Percentiles rank a stretch among this genome's conserved stretches.
These are phyloP conservation scores for Boletus tylopilopsis DNA, from an alignment of 768 basidiomycete species.

Conservation along the genomic window DNA sequence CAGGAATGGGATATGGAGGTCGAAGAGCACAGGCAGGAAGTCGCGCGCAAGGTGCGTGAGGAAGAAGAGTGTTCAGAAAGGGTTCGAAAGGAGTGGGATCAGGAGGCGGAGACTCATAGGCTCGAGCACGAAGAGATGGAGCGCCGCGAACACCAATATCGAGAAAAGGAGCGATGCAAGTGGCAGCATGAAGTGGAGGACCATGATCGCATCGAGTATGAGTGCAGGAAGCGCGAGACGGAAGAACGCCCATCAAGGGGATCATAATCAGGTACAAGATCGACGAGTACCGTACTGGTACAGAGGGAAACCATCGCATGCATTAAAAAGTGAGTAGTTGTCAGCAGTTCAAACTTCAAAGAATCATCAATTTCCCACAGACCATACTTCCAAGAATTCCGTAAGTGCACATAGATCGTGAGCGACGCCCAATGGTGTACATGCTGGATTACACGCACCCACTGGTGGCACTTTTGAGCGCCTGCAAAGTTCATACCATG, in stretches of 20 bases:
- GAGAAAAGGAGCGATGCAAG: conserved; percentile 4
- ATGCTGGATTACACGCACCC: conserved; percentile 4
- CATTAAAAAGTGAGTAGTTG: neutral
- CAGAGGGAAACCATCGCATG: too few species aligned
- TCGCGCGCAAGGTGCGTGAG: neutral
- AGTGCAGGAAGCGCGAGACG: conserved; percentile 17
- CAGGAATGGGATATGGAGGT: conserved; percentile 1
- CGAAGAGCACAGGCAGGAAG: conserved; percentile 1
- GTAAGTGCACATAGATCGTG: neutral
- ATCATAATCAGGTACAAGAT: too few species aligned
- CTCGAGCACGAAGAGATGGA: conserved; percentile 11
- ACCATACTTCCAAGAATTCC: conserved; percentile 19
- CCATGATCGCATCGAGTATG: conserved; percentile 10
- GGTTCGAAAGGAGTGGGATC: conserved; percentile 4
- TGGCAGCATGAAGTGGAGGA: conserved; percentile 22
- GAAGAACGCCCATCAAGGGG: conserved; percentile 28
- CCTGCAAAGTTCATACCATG: conserved; percentile 23
- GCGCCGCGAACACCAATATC: conserved; percentile 6
- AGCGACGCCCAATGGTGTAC: neutral
- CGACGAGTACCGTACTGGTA: neutral
- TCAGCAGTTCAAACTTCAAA: conserved; percentile 11
- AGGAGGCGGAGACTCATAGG: conserved; percentile 1
- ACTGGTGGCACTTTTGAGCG: conserved; percentile 20
- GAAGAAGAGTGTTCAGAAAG: conserved; percentile 3
- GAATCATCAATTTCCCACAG: conserved; percentile 22